A percentile compares a stretch with the other conserved stretches of the same genome.
phyloP scores from a whole-genome alignment of 345 rosid species.

The Aethionema arabicum region DNA sequence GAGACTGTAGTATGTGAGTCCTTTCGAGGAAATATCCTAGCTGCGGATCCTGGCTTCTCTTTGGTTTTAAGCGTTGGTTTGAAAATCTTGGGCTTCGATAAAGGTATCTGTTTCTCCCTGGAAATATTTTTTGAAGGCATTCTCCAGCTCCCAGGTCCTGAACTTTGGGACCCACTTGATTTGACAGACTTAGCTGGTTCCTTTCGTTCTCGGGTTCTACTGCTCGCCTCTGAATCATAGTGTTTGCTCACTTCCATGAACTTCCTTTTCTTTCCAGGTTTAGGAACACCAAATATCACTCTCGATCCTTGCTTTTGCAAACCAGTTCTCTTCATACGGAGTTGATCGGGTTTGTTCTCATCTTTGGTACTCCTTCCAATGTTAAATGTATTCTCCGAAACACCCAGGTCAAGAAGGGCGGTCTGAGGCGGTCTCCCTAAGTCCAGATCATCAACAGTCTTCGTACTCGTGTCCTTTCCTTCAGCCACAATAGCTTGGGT shows the following conservation, averaged over 20 bases:
- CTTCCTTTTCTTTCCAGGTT: conserved; percentile 96
- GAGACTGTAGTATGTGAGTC: conserved; percentile 38
- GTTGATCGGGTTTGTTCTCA: conserved; percentile 51
- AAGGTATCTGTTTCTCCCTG: conserved; percentile 53
- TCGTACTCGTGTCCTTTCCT: conserved; percentile 49
- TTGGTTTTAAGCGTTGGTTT: conserved; percentile 63
- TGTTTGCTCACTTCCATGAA: conserved; percentile 99
- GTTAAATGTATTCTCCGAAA: conserved; percentile 60
- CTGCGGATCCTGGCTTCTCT: conserved; percentile 47
- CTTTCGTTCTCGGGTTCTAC: conserved; percentile 47
- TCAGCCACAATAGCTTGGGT: conserved; percentile 47
- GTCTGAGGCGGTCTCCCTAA: conserved; percentile 48
- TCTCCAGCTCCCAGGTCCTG: conserved; percentile 65
- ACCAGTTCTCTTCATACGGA: conserved; percentile 65
- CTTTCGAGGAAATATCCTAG: conserved; percentile 51
- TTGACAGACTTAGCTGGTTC: conserved; percentile 65
- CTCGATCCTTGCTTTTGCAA: conserved; percentile 83
- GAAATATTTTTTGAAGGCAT: conserved; percentile 48
- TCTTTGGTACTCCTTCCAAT: conserved; percentile 61
- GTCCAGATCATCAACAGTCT: conserved; percentile 37
- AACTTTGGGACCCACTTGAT: conserved; percentile 63
- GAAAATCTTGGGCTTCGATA: conserved; percentile 54
- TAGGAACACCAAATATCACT: conserved; percentile 84
- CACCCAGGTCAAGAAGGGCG: conserved; percentile 50
- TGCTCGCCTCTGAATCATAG: conserved; percentile 55